phyloP scores from a whole-genome alignment of 345 rosid genomes.

The Lepidium africanum region DNA sequence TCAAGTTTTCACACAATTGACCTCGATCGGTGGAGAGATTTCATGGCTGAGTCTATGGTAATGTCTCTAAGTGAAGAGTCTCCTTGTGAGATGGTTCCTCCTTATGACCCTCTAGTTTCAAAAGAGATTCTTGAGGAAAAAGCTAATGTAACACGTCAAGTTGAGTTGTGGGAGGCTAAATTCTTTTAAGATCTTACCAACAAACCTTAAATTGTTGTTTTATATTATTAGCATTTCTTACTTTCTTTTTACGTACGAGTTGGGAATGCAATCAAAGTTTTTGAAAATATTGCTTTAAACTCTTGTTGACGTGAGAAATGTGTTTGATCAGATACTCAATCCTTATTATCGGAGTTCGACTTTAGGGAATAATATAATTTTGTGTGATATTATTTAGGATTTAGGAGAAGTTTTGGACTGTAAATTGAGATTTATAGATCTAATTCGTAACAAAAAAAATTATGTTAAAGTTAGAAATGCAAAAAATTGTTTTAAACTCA shows the following conservation, averaged over 20 bases:
- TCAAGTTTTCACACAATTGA: not conserved
- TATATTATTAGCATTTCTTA: not conserved
- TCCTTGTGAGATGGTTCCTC: constrained; percentile 44
- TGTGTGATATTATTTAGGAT: too few relatives aligned
- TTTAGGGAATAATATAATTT: too few relatives aligned
- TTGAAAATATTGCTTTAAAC: not conserved
- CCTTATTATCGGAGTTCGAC: too few relatives aligned
- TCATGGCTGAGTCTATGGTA: constrained; percentile 50
- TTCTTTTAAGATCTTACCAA: constrained; percentile 25
- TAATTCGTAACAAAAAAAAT: too few relatives aligned
- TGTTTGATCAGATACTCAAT: too few relatives aligned
- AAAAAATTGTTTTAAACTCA: too few relatives aligned
- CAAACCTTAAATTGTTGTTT: not conserved
- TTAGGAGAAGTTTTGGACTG: too few relatives aligned
- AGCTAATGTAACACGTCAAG: constrained; percentile 30
- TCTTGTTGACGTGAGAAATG: too few relatives aligned
- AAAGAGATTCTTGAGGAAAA: constrained; percentile 28
- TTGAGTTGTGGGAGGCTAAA: constrained; percentile 46
- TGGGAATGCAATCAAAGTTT: not conserved
- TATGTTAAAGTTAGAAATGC: too few relatives aligned
- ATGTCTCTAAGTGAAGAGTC: constrained; percentile 34
- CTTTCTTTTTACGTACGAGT: too few relatives aligned
- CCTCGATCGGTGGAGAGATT: constrained; percentile 32
- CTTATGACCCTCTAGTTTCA: constrained; percentile 30
- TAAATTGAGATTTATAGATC: too few relatives aligned